Base-by-base conservation (phyloP, 2,329 filamentous ascomycete species). In the Leptodontidium sp. region DNA sequence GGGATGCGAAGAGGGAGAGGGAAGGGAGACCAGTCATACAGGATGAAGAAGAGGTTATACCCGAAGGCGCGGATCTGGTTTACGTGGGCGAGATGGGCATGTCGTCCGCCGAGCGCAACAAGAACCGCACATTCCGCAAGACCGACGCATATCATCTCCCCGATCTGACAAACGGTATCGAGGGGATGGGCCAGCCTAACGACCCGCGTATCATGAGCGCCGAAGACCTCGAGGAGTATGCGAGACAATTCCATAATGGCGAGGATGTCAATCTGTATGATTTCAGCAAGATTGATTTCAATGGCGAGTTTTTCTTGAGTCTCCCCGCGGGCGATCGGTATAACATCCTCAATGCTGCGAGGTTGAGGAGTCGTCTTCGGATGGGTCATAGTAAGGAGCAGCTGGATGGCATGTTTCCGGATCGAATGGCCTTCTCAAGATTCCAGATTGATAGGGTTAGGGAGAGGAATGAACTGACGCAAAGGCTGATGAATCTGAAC, bases 341-440 rank as follows among this genome's bases (percentile, higher is more conserved):
- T 83, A 98, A 98, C 75, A 99, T 99, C 64, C 82, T 99, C 26
- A 99, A 99, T 78, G 96, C 97, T 1, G 96, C 97, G 1, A 87
- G 96, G 70, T 79, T 99, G 70, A 86, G 96, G 67, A 97, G 93
- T 79, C 87, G 96, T 64, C 84, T 99, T 76, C 89, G 96, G 78
- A 97, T 99, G 95, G 96, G 96, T 0, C 88, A 97, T 75, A 97
- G 93, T 67, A 98, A 98, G 80, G 95, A 99, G 72, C 96, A 99
- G 80, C 82, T 99, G 15, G 94, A 98, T 74, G 88, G 86, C 57
- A 99, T 99, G 96, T 99, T 99, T 78, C 95, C 96, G 0, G 92
- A 99, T 78, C 89, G 96, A 32, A 98, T 99, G 94, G 96, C 91
- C 0, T 99, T 99, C 77, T 98, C 94, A 0, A 91, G 87, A 70